Evolutionary conservation across 2,329 filamentous ascomycete species (phyloP).

Genomic region (Sclerotinia borealis): DNA sequence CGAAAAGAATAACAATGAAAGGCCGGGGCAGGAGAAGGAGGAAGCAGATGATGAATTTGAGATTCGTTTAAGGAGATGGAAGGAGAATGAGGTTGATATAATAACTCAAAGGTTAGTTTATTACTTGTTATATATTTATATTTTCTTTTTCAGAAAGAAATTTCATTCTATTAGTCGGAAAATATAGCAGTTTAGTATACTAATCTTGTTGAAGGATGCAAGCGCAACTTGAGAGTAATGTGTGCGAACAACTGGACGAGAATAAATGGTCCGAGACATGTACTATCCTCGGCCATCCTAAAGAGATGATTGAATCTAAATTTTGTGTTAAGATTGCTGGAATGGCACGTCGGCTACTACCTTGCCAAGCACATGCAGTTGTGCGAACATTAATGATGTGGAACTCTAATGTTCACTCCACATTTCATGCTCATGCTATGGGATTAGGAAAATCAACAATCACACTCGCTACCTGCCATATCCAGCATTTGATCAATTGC

Average conservation of each 20-base stretch:
- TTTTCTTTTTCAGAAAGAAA: no score
- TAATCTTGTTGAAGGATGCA: background rate
- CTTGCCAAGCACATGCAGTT: background rate
- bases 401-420: background rate
- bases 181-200: no score
- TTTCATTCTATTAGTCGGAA: no score
- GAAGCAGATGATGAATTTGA: no score
- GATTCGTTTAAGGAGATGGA: no score
- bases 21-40: no score
- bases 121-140: no score
- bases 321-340: background rate
- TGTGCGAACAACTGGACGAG: background rate
- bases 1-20: no score
- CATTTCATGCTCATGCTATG: background rate
- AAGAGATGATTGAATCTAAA: background rate
- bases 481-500: background rate
- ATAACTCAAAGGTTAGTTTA: no score
- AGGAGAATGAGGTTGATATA: no score
- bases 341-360: background rate
- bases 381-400: background rate
- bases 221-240: background rate
- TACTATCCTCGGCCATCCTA: background rate
- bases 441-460: background rate
- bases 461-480: background rate
- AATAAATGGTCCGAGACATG: background rate